Base-by-base conservation (phyloP, 1,284 basidiomycete genomes). In the Ustilago esculenta region DNA sequence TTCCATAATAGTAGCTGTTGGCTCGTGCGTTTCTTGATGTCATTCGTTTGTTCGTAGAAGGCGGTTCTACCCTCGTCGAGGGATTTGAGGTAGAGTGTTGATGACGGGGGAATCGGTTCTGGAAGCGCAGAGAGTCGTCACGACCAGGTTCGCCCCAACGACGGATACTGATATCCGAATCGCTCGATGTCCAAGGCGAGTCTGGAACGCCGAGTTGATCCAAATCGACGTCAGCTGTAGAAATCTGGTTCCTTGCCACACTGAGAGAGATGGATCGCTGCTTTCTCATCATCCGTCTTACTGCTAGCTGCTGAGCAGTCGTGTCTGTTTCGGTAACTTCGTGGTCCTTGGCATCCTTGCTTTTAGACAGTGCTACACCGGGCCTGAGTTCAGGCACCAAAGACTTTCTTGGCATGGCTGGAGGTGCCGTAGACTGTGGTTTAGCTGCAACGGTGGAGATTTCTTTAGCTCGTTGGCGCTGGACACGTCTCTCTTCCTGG, bases 131-230 rank as follows among this genome's bases (percentile, higher is more conserved):
- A 6, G 60, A 33, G 7, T 52, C 61, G 23, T 65, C 41, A 0
- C 54, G 49, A 25, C 61, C 49, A 29, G 54, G 41, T n/a, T 57
- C 54, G 23, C 66, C 59, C 68, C 68, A 71, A 11, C 68, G 56
- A 34, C 68, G 61, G 10, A 71, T 33, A 24, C 57, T 61, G 36
- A 71, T 66, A 48, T 71, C 68, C 17, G 68, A 71, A 24, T 71
- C 63, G 34, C 63, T 66, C 27, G 68, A 71, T 0, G 63, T 60
- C 68, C 56, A 67, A 2, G 68, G 68, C 25, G 68, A 69, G 34
- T 64, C 59, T 4, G 59, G 53, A 24, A 46, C 43, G 15, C 17
- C 18, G 15, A 30, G 39, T 20, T n/a, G 10, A 23, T 27, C 27
- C 14, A 42, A 20, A 7, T 44, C 44, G 6, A 20, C 49, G 12